Evolutionary conservation across 305 asterid genomes (phyloP), one percentile per base, ranked within the genome.

Genomic region (Rubia tinctorum): DNA sequence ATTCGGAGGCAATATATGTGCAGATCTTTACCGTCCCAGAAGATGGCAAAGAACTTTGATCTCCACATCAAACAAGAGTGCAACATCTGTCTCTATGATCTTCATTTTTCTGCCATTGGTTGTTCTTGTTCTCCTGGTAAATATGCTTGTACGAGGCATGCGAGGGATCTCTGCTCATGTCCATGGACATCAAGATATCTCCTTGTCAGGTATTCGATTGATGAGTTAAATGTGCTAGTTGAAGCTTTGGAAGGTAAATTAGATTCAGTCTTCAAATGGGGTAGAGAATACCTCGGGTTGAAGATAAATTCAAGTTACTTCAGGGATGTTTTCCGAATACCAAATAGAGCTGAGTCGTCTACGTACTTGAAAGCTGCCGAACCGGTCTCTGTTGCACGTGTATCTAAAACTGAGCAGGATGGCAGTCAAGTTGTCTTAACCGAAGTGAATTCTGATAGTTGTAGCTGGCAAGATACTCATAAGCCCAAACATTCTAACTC

Each of bases 81-180:
- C 73, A 17, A 77, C 84, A 69, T 82, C 71, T 95, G 98, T 85
- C 81, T 59, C 5, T 89, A 77, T 42, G 97, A 95, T 79, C 72
- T 92, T 64, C 85, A 89, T 88, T 84, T 92, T 69, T 90, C 98
- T 56, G 86, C 86, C 10, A 82, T 86, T 53, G 72, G 82, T 12
- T 92, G 99, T 75, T 69, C 82, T 7, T 95, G 98, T 76, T 92
- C 93, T 51, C 90, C 93, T 15, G 82, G 72, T 55, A 82, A 62
- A 77, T 89, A 83, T 43, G 67, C 90, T 63, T 95, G 98, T 78
- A 82, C 81, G 40, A 79, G 56, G 45, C 97, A 93, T 67, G 83
- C 86, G 58, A 91, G 85, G 76, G 82, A 76, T 76, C 84, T 88
- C 45, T 91, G 98, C 72, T 72, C 85, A 44, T 91, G 96, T 77